Conservation (phyloP, 2,329 filamentous ascomycete species). For the Beauveria sp. region DNA sequence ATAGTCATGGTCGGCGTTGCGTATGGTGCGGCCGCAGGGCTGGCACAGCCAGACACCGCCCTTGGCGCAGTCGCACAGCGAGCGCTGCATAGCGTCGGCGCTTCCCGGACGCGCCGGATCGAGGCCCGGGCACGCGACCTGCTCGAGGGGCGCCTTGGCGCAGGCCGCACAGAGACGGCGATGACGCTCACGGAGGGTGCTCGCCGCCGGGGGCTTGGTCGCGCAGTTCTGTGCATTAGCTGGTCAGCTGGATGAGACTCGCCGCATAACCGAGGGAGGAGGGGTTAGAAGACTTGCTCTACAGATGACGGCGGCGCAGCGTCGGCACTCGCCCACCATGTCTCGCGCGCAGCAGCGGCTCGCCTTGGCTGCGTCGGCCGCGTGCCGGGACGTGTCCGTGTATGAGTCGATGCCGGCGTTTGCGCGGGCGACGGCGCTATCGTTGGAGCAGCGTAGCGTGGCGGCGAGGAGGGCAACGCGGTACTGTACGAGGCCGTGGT, state of each 20-base stretch:
- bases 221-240: slow-evolving; percentile 66
- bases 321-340: slow-evolving; percentile 74
- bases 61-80: slow-evolving; percentile 44
- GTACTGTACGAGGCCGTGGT: slow-evolving; percentile 70
- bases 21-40: slow-evolving; percentile 68
- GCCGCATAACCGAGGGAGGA: too few relatives aligned
- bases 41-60: slow-evolving; percentile 76
- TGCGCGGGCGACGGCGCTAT: slow-evolving; percentile 49
- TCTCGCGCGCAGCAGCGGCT: slow-evolving; percentile 82
- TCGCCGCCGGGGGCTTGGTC: slow-evolving; percentile 67
- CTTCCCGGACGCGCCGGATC: slow-evolving; percentile 39
- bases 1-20: slow-evolving; percentile 51
- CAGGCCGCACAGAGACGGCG: slow-evolving; percentile 75
- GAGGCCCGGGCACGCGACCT: slow-evolving; percentile 39
- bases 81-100: slow-evolving; percentile 48
- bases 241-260: background rate
- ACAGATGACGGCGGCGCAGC: slow-evolving; percentile 71
- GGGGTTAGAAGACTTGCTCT: slow-evolving; percentile 48
- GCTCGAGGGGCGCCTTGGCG: slow-evolving; percentile 59
- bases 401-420: slow-evolving; percentile 44
- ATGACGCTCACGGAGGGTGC: slow-evolving; percentile 64
- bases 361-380: slow-evolving; percentile 54
- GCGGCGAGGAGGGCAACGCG: slow-evolving; percentile 63
- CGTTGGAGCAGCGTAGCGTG: slow-evolving; percentile 74
- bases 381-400: slow-evolving; percentile 45